Evolutionary conservation across 1,284 basidiomycete genomes (phyloP).

Genomic region (Fomitiporia mediterranea): DNA sequence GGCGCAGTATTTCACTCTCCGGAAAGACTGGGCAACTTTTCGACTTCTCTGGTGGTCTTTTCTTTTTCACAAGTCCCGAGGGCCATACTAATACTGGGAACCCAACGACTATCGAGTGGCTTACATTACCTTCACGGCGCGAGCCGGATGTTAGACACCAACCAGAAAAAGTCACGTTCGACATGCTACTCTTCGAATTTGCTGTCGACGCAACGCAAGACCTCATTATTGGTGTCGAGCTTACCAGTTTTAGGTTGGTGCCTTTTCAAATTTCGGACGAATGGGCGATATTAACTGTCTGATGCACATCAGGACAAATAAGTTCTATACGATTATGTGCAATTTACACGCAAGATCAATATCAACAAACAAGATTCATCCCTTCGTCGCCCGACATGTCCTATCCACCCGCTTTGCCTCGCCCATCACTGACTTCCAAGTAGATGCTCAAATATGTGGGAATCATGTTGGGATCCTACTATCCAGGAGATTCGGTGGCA

Average conservation of each 20-base stretch:
- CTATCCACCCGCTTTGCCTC: neutral
- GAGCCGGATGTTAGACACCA: neutral
- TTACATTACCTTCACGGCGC: conserved; percentile 4
- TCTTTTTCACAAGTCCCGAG: conserved; percentile 1
- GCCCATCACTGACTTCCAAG: neutral
- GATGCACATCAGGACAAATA: neutral
- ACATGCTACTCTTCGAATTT: neutral
- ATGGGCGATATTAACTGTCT: neutral
- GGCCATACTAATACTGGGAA: neutral
- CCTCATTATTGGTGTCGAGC: conserved; percentile 6
- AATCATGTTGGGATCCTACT: conserved; percentile 15
- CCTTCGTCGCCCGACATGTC: neutral
- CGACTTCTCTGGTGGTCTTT: conserved; percentile 8
- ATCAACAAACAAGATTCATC: conserved; percentile 7
- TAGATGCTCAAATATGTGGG: conserved; percentile 10
- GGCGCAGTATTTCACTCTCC: neutral
- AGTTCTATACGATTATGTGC: neutral
- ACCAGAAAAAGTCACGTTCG: neutral
- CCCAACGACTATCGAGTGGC: neutral
- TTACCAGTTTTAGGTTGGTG: neutral
- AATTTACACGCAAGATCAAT: conserved; percentile 2
- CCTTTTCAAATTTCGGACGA: no score
- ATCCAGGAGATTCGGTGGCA: neutral
- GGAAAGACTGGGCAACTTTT: neutral
- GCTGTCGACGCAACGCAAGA: conserved; percentile 5